A percentile compares a stretch with the other conserved stretches of the same genome.
These are phyloP conservation scores for Syzygium grande DNA, from an alignment of 345 rosid genomes.

Conservation along the genomic window DNA sequence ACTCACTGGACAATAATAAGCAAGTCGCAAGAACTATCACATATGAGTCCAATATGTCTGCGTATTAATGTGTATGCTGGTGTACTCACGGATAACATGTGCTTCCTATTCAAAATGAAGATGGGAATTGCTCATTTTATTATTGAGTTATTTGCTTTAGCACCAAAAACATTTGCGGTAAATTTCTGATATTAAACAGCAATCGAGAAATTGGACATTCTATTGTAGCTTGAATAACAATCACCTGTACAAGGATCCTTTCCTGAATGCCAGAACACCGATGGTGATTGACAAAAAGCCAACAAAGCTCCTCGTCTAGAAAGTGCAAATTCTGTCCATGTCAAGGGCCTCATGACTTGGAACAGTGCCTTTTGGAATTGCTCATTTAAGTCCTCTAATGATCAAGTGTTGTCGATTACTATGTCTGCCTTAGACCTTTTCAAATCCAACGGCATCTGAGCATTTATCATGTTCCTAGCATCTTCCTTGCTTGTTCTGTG, in stretches of 20 bases:
- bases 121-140: neutral
- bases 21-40: neutral
- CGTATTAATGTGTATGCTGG: neutral
- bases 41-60: neutral
- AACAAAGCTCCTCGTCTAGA: slow-evolving; percentile 68
- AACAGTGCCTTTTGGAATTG: slow-evolving; percentile 40
- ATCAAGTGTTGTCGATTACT: slow-evolving; percentile 65
- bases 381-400: slow-evolving; percentile 53
- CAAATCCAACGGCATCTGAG: slow-evolving; percentile 68
- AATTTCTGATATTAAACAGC: neutral
- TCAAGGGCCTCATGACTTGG: slow-evolving; percentile 54
- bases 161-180: neutral
- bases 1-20: neutral
- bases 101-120: neutral
- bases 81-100: neutral
- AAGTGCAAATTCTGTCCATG: slow-evolving; percentile 70
- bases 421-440: slow-evolving; percentile 64
- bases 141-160: neutral
- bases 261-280: slow-evolving; percentile 37
- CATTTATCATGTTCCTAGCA: slow-evolving; percentile 61
- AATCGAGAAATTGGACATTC: neutral
- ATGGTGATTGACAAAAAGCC: slow-evolving; percentile 28
- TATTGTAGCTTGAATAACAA: neutral
- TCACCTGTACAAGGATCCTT: neutral
- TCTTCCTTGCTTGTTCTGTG: slow-evolving; percentile 52